Evolutionary conservation across 257 asterid species (phyloP), one percentile per base, ranked within the genome.

Genomic region (Cynanchum wilfordii): DNA sequence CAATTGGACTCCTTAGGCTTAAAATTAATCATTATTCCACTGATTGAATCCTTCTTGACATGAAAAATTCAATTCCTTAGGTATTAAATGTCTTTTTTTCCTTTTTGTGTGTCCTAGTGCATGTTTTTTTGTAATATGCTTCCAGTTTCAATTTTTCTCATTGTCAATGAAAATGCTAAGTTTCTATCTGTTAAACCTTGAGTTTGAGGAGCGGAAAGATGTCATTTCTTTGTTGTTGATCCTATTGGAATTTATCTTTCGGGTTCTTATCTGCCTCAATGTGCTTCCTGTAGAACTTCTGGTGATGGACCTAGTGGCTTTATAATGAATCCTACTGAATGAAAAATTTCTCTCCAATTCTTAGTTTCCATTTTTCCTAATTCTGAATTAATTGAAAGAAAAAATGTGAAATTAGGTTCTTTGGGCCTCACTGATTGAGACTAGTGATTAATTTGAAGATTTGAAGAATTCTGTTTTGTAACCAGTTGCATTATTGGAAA

Each of bases 61-160:
- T 33, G 38, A 33, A 33, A 33, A 3, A 33, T 33, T 33, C 5
- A 33, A 33, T 5, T 33, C 38, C 38, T 33, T 33, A 33, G 4
- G 38, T 5, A 33, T 33, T 33, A 33, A 33, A 33, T 33, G 38
- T 33, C 36, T 33, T 33, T 33, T 33, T 33, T 33, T 33, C 4
- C 4, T 33, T 33, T 33, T 33, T 1, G 2, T 4, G 38, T 33
- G 38, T 33, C 38, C 38, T 33, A 33, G 4, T 33, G 38, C 38
- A 33, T 33, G 38, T 33, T 33, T 33, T 33, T 33, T 4, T 33
- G 5, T 33, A 66, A 40, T 66, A 42, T 17, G 5, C 70, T 19
- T 40, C 54, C 70, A 3, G 42, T 66, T 40, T 66, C 70, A 12
- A 9, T 66, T 66, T 20, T 66, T 54, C 70, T 40, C 70, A 17